Evolutionary conservation across 106 monocot species (phyloP).

Genomic region (Allium cepa): DNA sequence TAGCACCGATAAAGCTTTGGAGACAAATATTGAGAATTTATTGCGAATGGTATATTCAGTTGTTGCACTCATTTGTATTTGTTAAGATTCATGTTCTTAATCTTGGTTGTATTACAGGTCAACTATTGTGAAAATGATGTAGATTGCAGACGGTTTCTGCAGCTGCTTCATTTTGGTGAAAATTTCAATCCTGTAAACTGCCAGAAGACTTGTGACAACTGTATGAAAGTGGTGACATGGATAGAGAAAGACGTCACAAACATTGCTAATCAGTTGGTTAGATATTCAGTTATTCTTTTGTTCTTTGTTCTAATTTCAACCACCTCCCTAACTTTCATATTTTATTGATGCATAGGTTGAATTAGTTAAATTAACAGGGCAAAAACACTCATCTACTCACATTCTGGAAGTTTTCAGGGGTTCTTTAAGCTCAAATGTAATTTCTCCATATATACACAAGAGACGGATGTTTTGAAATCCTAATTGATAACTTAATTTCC

Average conservation of each 20-base stretch:
- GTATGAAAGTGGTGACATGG: conserved; percentile 51
- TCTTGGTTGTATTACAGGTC: conserved; percentile 44
- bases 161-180: conserved; percentile 96
- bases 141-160: conserved; percentile 83
- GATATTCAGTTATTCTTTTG: not conserved
- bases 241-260: conserved; percentile 70
- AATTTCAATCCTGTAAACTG: conserved; percentile 81
- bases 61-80: not conserved
- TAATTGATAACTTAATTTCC: too few relatives aligned
- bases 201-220: conserved; percentile 81
- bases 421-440: conserved; percentile 79
- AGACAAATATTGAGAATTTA: conserved; percentile 87
- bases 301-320: not conserved
- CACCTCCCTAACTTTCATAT: not conserved
- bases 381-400: conserved; percentile 62
- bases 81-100: not conserved
- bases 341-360: conserved; percentile 46
- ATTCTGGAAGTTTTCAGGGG: conserved; percentile 89
- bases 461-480: too few relatives aligned
- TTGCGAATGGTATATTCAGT: conserved; percentile 63
- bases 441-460: not conserved
- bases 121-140: conserved; percentile 90
- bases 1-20: conserved; percentile 44
- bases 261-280: conserved; percentile 82
- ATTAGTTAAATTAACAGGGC: conserved; percentile 56